Evolutionary conservation across 1,284 basidiomycete species (phyloP), one percentile per base, ranked within the genome.

Genomic region (Microbotryum lychnidis-dioicae): DNA sequence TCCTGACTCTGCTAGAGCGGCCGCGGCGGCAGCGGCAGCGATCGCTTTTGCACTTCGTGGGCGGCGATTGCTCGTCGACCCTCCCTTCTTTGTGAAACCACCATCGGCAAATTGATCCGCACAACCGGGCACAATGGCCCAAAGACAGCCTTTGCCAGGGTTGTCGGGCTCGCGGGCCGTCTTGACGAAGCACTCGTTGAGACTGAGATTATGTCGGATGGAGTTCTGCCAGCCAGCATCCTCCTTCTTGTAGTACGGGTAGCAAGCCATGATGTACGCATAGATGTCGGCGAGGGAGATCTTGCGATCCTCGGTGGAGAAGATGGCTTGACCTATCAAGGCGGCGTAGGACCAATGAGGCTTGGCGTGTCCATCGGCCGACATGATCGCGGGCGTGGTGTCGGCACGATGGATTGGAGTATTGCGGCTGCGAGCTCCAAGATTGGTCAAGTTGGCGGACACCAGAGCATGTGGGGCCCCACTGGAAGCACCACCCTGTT

Each of bases 231-330:
- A 94, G 48, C 87, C 87, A 14, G 79, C 79, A 61, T 86, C 84
- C 72, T 86, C 84, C 65, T 86, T 84, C 72, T 91, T 91, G 79
- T 91, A 98, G 74, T 86, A 86, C 0, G 94, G 92, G 75, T 91
- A 93, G 6, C 90, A 89, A 47, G 87, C 89, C 62, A 89, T 90
- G 72, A 98, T 94, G 82, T 85, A 98, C 71, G 89, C 85, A 73
- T 97, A 97, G 65, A 98, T 94, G 74, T 97, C 92, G 71, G 93
- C 90, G 27, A 97, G 80, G 0, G 91, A 91, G 42, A 97, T 82
- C 46, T 88, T 85, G 69, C 90, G 87, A 46, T 87, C 83, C 0
- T 84, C 82, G 1, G 89, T 91, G 16, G 89, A 87, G 60, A 93
- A 80, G 65, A 97, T 86, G 8, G 94, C 94, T 70, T 93, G 91